These are phyloP conservation scores for Backusella australiensis DNA, from an alignment of 192 early-diverging fungal species.

Conservation along the genomic window DNA sequence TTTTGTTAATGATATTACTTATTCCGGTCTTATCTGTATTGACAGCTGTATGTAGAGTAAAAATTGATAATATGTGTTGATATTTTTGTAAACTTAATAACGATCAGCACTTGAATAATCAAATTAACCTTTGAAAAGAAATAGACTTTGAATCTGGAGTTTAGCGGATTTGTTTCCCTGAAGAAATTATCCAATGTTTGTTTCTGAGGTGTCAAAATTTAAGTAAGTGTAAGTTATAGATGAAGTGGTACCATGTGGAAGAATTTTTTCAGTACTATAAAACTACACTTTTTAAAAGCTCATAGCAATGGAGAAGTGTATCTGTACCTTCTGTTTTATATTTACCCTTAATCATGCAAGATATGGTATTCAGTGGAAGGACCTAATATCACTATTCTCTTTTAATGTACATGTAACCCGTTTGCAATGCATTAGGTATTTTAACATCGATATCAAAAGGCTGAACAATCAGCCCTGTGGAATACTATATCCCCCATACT, in stretches of 20 bases:
- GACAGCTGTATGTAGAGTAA: neutral
- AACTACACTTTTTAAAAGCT: neutral
- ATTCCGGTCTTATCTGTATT: neutral
- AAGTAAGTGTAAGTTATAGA: neutral
- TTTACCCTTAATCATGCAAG: neutral
- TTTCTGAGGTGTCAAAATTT: neutral
- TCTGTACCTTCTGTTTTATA: neutral
- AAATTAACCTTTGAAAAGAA: neutral
- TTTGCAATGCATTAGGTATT: neutral
- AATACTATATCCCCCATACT: neutral
- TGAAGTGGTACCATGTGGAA: neutral
- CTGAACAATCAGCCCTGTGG: neutral
- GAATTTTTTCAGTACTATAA: neutral
- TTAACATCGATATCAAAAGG: neutral
- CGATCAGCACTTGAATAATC: neutral
- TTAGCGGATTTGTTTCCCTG: neutral
- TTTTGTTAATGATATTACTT: neutral
- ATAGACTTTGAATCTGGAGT: neutral
- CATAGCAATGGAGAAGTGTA: neutral
- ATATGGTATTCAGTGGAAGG: neutral
- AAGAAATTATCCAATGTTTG: neutral
- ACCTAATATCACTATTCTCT: neutral
- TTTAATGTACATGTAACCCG: neutral
- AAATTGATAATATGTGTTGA: no score
- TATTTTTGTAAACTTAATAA: neutral